These are phyloP conservation scores for Xerocomellus chrysenteron DNA, from an alignment of 768 basidiomycete genomes.

Conservation along the genomic window DNA sequence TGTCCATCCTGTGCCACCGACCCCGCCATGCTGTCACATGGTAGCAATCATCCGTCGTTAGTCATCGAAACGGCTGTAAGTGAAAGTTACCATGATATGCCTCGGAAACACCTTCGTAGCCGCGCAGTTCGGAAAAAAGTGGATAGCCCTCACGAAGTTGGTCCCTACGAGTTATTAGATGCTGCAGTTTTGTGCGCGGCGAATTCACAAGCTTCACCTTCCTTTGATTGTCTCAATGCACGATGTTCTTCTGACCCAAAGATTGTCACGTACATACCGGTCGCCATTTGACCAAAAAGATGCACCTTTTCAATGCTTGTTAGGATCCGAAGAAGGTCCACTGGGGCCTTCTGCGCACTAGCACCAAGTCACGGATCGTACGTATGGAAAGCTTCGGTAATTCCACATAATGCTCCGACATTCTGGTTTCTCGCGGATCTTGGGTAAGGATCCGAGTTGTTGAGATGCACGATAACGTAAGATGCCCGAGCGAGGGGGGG, in stretches of 20 bases:
- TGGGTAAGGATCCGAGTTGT: slow-evolving; percentile 2
- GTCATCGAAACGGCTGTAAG: slow-evolving; percentile 9
- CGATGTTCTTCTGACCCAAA: neutral
- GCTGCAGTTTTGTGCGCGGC: neutral
- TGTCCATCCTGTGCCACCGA: slow-evolving; percentile 9
- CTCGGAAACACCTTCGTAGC: neutral
- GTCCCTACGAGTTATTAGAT: neutral
- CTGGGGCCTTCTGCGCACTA: neutral
- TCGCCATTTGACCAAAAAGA: neutral
- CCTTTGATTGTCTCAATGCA: neutral
- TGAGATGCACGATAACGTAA: slow-evolving; percentile 18
- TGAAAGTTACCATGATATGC: neutral
- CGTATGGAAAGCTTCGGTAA: neutral
- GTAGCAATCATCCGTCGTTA: neutral
- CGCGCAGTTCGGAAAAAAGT: neutral
- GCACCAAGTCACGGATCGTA: neutral
- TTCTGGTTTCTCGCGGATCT: slow-evolving; percentile 3
- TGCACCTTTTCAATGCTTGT: neutral
- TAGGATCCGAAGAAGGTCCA: neutral
- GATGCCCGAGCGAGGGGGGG: neutral
- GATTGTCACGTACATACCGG: slow-evolving; percentile 4
- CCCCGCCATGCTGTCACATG: slow-evolving; percentile 17
- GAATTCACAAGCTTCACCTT: neutral
- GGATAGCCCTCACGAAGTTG: neutral
- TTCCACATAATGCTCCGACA: neutral